Base-by-base conservation (phyloP, 192 early-diverging fungal genomes). In the Backusella tarrabulga region DNA sequence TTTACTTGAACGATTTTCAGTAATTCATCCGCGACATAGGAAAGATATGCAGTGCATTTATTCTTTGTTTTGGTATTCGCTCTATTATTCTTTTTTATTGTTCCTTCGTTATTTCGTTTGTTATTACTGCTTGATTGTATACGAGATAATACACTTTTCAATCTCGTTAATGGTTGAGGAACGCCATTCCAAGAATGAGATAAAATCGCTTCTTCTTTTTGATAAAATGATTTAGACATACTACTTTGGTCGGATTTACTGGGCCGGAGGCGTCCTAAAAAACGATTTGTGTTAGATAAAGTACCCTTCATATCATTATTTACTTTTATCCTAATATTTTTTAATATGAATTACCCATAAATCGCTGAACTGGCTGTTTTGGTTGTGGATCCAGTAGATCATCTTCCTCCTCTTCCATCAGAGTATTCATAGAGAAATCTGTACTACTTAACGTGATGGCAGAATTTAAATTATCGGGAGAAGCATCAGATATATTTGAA, bases 1-100 rank as follows among this genome's bases (percentile, higher is more conserved):
- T 85, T 84, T 29, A 90, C 74, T 19, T 85, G 85, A 21, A 95
- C 76, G 12, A 85, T 71, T 42, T 81, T 81, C 23, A 86, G 82
- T 79, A 95, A 91, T 23, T 87, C 86, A 66, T 84, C 84, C 6
- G 93, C 91, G 5, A 95, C 90, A 56, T 87, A 76, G 6, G 92
- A 92, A 19, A 95, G 86, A 72, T 94, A 83, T 6, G 94, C 94
- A 1, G 89, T 88, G 67, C 92, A 93, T 34, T 91, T 90, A 3
- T n/a, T 69, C 34, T 40, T 35, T 69, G 32, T 69, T 21, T 38
- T 36, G n/a, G 4, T 9, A 15, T 17, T 21, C 35, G 35, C 4
- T 69, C 19, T 69, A 9, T 11, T 69, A 36, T 12, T 40, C 4
- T 35, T 70, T 70, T 35, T 70, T 15, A 38, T 11, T 23, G 35